Conservation (phyloP, 345 rosid species). For the Salix brachista region DNA sequence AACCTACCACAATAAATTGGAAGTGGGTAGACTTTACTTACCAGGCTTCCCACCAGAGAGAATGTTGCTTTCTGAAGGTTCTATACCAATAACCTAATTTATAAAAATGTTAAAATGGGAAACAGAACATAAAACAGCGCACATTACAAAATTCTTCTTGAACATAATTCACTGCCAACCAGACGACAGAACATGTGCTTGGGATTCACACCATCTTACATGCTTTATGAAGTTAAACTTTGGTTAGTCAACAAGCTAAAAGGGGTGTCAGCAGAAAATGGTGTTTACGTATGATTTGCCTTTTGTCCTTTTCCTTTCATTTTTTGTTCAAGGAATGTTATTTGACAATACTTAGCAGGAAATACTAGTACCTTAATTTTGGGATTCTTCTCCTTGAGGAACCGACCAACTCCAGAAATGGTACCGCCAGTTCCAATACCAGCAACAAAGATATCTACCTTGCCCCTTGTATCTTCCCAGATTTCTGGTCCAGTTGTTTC, state of each 20-base stretch:
- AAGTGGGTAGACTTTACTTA: constrained; percentile 4
- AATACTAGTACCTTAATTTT: constrained; percentile 29
- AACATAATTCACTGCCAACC: not conserved
- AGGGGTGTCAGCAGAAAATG: not conserved
- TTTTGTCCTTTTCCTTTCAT: no score
- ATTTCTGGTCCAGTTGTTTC: constrained; percentile 37
- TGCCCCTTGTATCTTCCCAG: constrained; percentile 35
- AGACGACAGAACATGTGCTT: not conserved
- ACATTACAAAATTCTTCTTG: not conserved
- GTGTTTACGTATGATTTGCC: no score
- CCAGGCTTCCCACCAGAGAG: constrained; percentile 34
- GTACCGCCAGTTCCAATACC: constrained; percentile 32
- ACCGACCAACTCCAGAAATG: constrained; percentile 30
- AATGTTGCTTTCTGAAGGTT: constrained; percentile 32
- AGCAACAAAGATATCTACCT: constrained; percentile 32
- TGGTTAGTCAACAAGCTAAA: constrained; percentile 1
- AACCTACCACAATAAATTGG: not conserved
- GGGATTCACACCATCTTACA: constrained; percentile 2
- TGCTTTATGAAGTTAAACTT: constrained; percentile 1
- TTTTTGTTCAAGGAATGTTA: not conserved
- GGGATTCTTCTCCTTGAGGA: constrained; percentile 32
- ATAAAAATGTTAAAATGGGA: constrained; percentile 1
- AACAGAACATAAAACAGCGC: not conserved
- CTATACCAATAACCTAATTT: constrained; percentile 30
- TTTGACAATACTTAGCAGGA: not conserved